Evolutionary conservation across 352 stramenopile genomes (phyloP).

Genomic region (Phytophthora hybrid): DNA sequence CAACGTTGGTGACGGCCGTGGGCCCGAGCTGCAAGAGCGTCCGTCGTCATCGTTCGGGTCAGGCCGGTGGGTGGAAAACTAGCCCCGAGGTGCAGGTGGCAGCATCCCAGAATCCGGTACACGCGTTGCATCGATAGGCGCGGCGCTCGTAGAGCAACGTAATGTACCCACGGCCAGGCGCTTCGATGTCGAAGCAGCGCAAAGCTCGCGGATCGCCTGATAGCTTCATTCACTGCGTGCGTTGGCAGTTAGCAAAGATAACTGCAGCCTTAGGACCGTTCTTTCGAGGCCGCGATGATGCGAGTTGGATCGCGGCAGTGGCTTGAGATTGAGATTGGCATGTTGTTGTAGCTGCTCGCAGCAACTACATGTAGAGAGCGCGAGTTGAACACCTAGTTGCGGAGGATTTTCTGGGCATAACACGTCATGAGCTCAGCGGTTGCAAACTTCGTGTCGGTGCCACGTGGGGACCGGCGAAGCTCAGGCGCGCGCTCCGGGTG

Average conservation of each 20-base stretch:
- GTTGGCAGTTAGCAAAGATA: neutral
- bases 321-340: neutral
- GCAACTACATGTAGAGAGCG: constrained; percentile 17
- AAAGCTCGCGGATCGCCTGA: neutral
- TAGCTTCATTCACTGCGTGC: too few species aligned
- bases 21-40: constrained; percentile 13
- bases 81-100: neutral
- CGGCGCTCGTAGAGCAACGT: neutral
- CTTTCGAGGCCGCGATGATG: neutral
- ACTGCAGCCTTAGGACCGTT: neutral
- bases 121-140: constrained; percentile 9
- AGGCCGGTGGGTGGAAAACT: constrained; percentile 23
- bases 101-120: constrained; percentile 10
- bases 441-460: constrained; percentile 11
- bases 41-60: constrained; percentile 14
- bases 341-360: neutral
- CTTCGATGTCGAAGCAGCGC: neutral
- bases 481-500: neutral
- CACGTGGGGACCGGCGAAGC: constrained; percentile 5
- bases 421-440: constrained; percentile 34
- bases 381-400: constrained; percentile 14
- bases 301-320: neutral
- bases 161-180: constrained; percentile 11
- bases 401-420: constrained; percentile 26
- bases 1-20: neutral